Base-by-base conservation (phyloP, 2,329 filamentous ascomycete genomes). In the Exophiala bonariae region DNA sequence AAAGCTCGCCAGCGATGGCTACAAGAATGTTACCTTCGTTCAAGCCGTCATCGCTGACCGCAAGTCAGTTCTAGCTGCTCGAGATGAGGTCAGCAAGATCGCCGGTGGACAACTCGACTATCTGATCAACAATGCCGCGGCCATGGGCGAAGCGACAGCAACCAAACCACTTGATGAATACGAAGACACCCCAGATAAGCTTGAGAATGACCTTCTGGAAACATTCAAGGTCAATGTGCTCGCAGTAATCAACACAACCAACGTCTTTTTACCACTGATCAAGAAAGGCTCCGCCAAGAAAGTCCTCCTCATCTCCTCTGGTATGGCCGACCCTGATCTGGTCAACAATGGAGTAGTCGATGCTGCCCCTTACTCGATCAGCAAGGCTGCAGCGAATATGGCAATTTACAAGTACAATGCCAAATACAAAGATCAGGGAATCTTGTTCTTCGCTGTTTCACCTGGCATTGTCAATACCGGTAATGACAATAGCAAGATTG, bases 341-440 rank as follows among this genome's bases (percentile, higher is more conserved):
- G 67, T 65, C 44, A 65, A 63, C 10, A 44, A 72, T 0, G 60
- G 56, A 14, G 54, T 80, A 34, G 59, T 66, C 0, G 41, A 61
- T 1, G 51, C 55, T 1, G 50, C 64, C 0, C 58, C 71, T 0
- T 83, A 83, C 52, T 52, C 73, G 1, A 66, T 70, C 17, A 74
- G 66, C 59, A 80, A 81, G 59, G 78, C 71, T 0, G 81, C 74
- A 0, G 14, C 77, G 33, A 83, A 83, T 55, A 61, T 75, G 13
- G 66, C 72, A 1, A 63, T 78, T 1, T 74, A 75, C 51, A 83
- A 83, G 62, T 82, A 72, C 59, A 72, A 66, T 45, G 72, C 71
- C 1, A 63, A 76, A 53, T 77, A 78, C 50, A 67, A 64, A 37
- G 65, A 71, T 23, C 66, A 81, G 0, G 78, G 75, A 0, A 67